A percentile compares a stretch with the other conserved stretches of the same genome.
Evolutionary conservation across 129 eudicot genomes (phyloP).

Genomic region (Oenanthe sinensis): DNA sequence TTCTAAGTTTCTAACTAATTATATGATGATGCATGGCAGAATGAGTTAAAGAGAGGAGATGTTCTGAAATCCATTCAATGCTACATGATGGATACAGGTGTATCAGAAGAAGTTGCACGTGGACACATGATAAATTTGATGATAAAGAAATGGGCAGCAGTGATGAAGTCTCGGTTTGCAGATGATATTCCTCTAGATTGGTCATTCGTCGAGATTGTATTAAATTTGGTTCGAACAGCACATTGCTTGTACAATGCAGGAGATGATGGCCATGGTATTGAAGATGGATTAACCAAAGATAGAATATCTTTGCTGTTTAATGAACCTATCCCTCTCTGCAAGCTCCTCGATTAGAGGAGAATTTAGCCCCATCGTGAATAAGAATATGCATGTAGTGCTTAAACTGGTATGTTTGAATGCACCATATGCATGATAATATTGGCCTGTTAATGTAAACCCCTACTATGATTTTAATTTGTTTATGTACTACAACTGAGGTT

Average conservation of each 20-base stretch:
- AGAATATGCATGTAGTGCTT: too few species aligned
- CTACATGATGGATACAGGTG: neutral
- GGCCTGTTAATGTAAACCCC: too few species aligned
- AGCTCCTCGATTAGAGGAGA: neutral
- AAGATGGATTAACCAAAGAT: neutral
- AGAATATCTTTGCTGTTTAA: neutral
- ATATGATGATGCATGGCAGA: neutral
- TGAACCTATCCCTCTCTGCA: neutral
- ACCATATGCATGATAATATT: too few species aligned
- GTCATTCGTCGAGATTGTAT: neutral
- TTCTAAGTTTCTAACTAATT: too few species aligned
- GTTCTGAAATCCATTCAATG: slow-evolving; percentile 4
- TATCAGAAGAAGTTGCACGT: neutral
- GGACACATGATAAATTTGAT: neutral
- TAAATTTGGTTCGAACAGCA: neutral
- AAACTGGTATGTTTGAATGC: too few species aligned
- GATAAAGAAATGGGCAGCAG: neutral
- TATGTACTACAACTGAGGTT: too few species aligned
- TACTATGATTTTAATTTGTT: too few species aligned
- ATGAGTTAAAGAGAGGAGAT: neutral
- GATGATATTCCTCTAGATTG: neutral
- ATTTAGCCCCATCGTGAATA: too few species aligned
- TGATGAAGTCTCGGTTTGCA: neutral
- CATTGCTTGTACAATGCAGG: neutral
- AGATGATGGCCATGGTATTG: neutral